These are phyloP conservation scores for Cladophialophora chaetospira DNA, from an alignment of 2,329 filamentous ascomycete genomes.

Conservation along the genomic window DNA sequence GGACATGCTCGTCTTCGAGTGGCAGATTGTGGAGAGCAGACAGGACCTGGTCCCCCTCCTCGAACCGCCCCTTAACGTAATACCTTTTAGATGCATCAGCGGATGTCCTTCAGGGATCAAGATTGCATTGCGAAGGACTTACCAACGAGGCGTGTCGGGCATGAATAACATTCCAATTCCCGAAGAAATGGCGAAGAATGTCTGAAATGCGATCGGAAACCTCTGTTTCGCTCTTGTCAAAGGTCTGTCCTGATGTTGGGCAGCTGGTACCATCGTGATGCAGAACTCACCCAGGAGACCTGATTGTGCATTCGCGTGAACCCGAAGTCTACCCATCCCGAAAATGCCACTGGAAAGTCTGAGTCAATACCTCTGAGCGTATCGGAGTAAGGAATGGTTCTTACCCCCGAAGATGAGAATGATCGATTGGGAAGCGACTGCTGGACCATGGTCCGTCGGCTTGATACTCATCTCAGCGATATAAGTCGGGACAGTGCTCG, in stretches of 20 bases:
- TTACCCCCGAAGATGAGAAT: constrained; percentile 22
- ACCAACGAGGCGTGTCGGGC: constrained; percentile 20
- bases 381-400: background rate
- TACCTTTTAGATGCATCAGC: background rate
- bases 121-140: background rate
- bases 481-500: constrained; percentile 16
- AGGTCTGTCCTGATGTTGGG: too few species aligned
- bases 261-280: background rate
- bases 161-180: constrained; percentile 39
- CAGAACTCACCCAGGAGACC: constrained; percentile 33
- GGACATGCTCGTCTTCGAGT: constrained; percentile 54
- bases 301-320: constrained; percentile 36
- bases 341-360: constrained; percentile 27
- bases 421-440: constrained; percentile 35
- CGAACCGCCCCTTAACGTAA: constrained; percentile 42
- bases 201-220: constrained; percentile 53
- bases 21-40: constrained; percentile 46
- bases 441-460: constrained; percentile 33
- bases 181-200: constrained; percentile 45
- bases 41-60: constrained; percentile 53
- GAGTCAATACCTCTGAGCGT: background rate
- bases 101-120: background rate
- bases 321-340: constrained; percentile 41
- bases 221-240: constrained; percentile 37
- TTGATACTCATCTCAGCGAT: constrained; percentile 23